Percentiles rank a stretch among this genome's conserved stretches.
Conservation (phyloP, 192 early-diverging fungal genomes). For the Entomortierella lignicola region DNA sequence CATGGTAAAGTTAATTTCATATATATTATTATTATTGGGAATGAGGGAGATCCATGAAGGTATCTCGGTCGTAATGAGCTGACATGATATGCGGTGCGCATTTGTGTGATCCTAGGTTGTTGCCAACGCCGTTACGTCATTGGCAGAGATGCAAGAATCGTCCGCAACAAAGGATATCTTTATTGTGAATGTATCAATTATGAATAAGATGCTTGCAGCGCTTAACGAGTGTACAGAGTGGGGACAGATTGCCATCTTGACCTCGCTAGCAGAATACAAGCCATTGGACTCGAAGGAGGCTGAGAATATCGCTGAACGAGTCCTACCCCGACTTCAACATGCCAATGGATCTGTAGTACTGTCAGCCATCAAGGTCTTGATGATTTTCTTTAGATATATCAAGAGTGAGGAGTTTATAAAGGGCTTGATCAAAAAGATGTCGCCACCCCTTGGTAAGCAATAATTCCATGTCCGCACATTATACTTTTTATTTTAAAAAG, state of each 20-base stretch:
- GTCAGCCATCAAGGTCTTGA: conserved; percentile 85
- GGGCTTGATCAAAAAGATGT: conserved; percentile 87
- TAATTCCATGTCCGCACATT: neutral
- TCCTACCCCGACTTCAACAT: conserved; percentile 93
- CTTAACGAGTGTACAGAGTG: conserved; percentile 99
- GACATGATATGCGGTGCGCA: neutral
- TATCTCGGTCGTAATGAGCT: neutral
- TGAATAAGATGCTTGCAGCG: conserved; percentile 89
- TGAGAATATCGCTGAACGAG: conserved; percentile 87
- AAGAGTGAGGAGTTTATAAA: conserved; percentile 77
- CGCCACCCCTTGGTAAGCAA: conserved; percentile 78
- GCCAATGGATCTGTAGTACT: conserved; percentile 97
- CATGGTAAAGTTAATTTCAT: conserved; percentile 72
- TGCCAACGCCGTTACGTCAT: conserved; percentile 93
- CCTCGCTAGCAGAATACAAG: conserved; percentile 81
- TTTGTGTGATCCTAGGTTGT: conserved; percentile 58
- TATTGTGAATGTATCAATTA: conserved; percentile 73
- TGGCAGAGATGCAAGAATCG: conserved; percentile 90
- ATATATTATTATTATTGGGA: no score
- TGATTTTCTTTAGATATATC: conserved; percentile 79
- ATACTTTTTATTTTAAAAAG: neutral
- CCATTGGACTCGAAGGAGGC: conserved; percentile 88
- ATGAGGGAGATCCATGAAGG: no score
- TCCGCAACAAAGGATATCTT: conserved; percentile 78
- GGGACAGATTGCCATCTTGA: conserved; percentile 97